These are phyloP conservation scores for Tinospora cordifolia DNA, from an alignment of 164 flowering plant genomes.

Conservation along the genomic window DNA sequence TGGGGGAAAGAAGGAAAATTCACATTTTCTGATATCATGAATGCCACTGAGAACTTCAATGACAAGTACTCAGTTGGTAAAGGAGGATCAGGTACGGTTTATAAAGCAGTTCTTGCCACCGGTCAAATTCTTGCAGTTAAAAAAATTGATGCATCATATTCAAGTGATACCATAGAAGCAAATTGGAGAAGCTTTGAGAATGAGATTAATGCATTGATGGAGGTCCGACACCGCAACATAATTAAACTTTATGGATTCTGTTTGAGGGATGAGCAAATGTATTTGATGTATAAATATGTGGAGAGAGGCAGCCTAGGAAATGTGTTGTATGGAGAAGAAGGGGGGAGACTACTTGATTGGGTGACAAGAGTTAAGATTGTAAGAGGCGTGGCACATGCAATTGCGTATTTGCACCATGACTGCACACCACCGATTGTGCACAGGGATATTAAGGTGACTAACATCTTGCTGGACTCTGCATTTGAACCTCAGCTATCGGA, in stretches of 20 bases:
- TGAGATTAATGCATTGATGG: conserved; percentile 46
- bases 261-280: conserved; percentile 26
- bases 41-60: conserved; percentile 45
- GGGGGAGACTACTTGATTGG: conserved; percentile 37
- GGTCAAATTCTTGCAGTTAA: conserved; percentile 58
- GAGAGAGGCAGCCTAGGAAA: conserved; percentile 49
- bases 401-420: conserved; percentile 66
- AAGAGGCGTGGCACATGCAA: conserved; percentile 58
- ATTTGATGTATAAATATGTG: conserved; percentile 53
- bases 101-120: conserved; percentile 35
- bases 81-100: conserved; percentile 61
- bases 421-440: conserved; percentile 53
- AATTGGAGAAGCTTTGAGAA: conserved; percentile 41
- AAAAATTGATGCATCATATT: conserved; percentile 30
- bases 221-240: conserved; percentile 54
- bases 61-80: conserved; percentile 45
- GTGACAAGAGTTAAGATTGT: conserved; percentile 37
- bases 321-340: conserved; percentile 28
- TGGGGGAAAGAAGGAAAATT: conserved; percentile 50
- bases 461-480: conserved; percentile 43
- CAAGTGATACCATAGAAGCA: conserved; percentile 20
- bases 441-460: conserved; percentile 48
- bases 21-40: conserved; percentile 38
- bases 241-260: conserved; percentile 58
- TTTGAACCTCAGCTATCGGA: conserved; percentile 47